phyloP scores from a whole-genome alignment of 2,329 filamentous ascomycete species.

The Davidsoniella virescens region DNA sequence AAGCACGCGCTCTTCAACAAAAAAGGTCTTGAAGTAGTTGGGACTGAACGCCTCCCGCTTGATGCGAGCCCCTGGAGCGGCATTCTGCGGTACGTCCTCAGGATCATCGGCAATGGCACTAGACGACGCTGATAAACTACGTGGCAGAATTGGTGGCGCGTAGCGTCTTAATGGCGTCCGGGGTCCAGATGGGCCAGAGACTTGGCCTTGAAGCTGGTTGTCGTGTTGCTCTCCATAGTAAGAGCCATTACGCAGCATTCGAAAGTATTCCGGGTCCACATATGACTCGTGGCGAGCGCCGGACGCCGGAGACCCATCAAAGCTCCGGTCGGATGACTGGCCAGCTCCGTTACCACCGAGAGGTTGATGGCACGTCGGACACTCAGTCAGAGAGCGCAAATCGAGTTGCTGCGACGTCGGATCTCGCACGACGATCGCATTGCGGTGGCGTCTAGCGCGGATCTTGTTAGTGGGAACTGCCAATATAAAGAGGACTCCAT shows the following conservation, averaged over 20 bases:
- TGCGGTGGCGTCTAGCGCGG: slow-evolving; percentile 61
- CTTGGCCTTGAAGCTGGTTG: slow-evolving; percentile 6
- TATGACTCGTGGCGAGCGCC: slow-evolving; percentile 42
- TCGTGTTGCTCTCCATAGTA: slow-evolving; percentile 15
- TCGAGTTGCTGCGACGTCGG: slow-evolving; percentile 70
- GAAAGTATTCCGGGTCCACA: slow-evolving; percentile 86
- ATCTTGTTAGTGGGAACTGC: slow-evolving; percentile 5
- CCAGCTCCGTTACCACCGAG: slow-evolving; percentile 23
- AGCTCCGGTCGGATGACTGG: slow-evolving; percentile 33
- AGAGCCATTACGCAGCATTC: slow-evolving; percentile 55
- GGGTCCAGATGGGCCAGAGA: neutral
- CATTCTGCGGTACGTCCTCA: slow-evolving; percentile 15
- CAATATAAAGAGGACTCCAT: neutral
- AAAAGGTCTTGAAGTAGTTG: slow-evolving; percentile 85
- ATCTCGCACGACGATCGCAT: slow-evolving; percentile 85
- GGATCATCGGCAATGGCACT: neutral
- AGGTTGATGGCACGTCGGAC: slow-evolving; percentile 79
- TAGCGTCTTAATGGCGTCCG: slow-evolving; percentile 20
- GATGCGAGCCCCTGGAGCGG: slow-evolving; percentile 45
- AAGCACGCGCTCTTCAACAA: slow-evolving; percentile 72
- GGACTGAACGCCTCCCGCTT: slow-evolving; percentile 76
- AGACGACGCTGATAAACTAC: neutral
- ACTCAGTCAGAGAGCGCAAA: slow-evolving; percentile 61
- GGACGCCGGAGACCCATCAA: slow-evolving; percentile 22
- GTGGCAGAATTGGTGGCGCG: neutral